Evolutionary conservation across 1,139 yeast genomes (phyloP).

Genomic region (Diutina catenulata): DNA sequence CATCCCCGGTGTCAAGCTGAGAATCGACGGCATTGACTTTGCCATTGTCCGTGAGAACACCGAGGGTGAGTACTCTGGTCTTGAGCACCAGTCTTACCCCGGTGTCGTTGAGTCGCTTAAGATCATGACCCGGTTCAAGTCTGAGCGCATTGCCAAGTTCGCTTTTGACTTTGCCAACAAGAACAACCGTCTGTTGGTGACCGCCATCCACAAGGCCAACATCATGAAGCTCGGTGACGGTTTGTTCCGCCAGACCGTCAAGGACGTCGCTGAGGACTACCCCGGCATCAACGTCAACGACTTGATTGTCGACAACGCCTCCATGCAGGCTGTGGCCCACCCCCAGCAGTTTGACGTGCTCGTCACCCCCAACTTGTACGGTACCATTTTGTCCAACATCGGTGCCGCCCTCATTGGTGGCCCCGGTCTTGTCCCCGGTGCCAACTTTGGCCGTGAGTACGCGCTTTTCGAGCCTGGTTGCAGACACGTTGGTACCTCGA

Average conservation of each 20-base stretch:
- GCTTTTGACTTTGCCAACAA: conserved; percentile 93
- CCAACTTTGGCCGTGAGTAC: conserved; percentile 93
- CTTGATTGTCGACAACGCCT: conserved; percentile 96
- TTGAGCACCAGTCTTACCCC: conserved; percentile 95
- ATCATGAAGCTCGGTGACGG: conserved; percentile 99
- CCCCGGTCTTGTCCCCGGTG: conserved; percentile 98
- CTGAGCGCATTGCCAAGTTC: conserved; percentile 95
- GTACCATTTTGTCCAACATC: conserved; percentile 92
- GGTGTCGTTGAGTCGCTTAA: conserved; percentile 96
- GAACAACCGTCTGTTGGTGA: conserved; percentile 85
- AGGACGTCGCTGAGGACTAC: conserved; percentile 83
- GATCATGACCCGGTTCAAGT: conserved; percentile 87
- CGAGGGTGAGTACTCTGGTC: conserved; percentile 97
- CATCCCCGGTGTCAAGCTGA: conserved; percentile 88
- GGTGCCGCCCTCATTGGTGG: conserved; percentile 99
- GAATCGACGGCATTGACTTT: conserved; percentile 79
- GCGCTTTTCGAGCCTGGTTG: conserved; percentile 99
- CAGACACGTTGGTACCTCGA: conserved; percentile 97
- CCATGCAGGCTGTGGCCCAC: conserved; percentile 97
- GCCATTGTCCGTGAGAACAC: conserved; percentile 94
- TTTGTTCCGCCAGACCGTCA: conserved; percentile 87
- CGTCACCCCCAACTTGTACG: conserved; percentile 97
- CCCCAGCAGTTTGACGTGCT: conserved; percentile 97
- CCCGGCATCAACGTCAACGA: conserved; percentile 78
- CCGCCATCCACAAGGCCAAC: conserved; percentile 98